Percentiles rank a stretch among this genome's conserved stretches.
phyloP scores from a whole-genome alignment of 2,329 filamentous ascomycete genomes.

The Dactylellina cionopaga region DNA sequence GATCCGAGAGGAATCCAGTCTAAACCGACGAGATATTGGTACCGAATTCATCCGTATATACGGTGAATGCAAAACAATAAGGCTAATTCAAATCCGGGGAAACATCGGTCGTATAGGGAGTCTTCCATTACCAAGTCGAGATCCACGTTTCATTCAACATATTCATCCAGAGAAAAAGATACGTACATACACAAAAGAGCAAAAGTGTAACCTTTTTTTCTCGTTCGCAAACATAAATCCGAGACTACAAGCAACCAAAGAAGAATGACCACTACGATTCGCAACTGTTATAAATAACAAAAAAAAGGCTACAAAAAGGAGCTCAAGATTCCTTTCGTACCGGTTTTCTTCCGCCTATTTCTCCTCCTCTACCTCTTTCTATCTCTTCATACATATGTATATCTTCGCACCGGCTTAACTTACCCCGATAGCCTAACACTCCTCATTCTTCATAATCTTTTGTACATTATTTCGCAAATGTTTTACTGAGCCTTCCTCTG shows the following conservation, averaged over 20 bases:
- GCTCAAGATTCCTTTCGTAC: too few species aligned
- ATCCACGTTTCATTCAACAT: background rate
- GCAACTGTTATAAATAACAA: background rate
- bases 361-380: background rate
- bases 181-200: background rate
- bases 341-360: background rate
- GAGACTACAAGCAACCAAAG: background rate
- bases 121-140: too few species aligned
- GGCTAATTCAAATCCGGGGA: too few species aligned
- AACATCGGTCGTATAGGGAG: too few species aligned
- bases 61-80: too few species aligned
- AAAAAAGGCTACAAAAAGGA: background rate
- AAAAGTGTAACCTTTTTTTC: background rate
- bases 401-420: too few species aligned
- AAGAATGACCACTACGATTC: background rate
- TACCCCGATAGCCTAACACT: too few species aligned
- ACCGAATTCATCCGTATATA: too few species aligned
- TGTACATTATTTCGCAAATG: too few species aligned
- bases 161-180: background rate
- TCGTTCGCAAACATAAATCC: background rate
- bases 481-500: slow-evolving; percentile 49
- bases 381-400: background rate
- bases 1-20: background rate
- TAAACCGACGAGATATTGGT: background rate
- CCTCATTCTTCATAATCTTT: too few species aligned